Base-by-base conservation (phyloP, 2,329 filamentous ascomycete genomes). In the Cryphonectria carpinicola region DNA sequence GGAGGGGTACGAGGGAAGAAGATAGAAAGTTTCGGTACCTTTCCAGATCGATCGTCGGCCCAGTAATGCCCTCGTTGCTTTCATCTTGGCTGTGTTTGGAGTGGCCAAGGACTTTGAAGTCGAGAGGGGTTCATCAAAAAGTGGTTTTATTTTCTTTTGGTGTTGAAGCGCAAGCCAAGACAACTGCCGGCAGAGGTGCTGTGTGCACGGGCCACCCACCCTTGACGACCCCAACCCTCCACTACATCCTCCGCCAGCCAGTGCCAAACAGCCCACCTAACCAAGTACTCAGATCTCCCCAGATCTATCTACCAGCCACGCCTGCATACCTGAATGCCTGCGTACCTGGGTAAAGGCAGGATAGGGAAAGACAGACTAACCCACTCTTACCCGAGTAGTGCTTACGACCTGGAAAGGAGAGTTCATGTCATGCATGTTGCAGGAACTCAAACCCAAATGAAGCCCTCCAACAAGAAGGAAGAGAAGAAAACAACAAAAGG, bases 31-130 rank as follows among this genome's bases (percentile, higher is more conserved):
- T 22, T 49, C 22, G 46, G 46, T 52, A 68, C 71, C 72, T 73
- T 75, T 73, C 70, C 71, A 71, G 22, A 71, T 61, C 56, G 71
- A 73, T 39, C 71, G 64, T 52, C 66, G 54, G 41, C 79, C 79
- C 43, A 80, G 65, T 54, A 81, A 76, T 69, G 75, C 79, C 76
- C 79, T 74, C 69, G 79, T 81, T 67, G 79, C 78, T 76, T 80
- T 79, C 79, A 80, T 81, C 73, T 75, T 78, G 75, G 70, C 54
- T 65, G 63, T 67, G 66, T 37, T 71, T 46, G n/a, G 52, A 3
- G 17, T 22, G n/a, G n/a, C n/a, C n/a, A n/a, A n/a, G n/a, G n/a
- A n/a, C n/a, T n/a, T n/a, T n/a, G n/a, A n/a, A n/a, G n/a, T n/a
- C n/a, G n/a, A n/a, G n/a, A n/a, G n/a, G n/a, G n/a, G n/a, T 58